Evolutionary conservation across 306 rosid species (phyloP), one percentile per base, ranked within the genome.

Genomic region (Sindora glabra): DNA sequence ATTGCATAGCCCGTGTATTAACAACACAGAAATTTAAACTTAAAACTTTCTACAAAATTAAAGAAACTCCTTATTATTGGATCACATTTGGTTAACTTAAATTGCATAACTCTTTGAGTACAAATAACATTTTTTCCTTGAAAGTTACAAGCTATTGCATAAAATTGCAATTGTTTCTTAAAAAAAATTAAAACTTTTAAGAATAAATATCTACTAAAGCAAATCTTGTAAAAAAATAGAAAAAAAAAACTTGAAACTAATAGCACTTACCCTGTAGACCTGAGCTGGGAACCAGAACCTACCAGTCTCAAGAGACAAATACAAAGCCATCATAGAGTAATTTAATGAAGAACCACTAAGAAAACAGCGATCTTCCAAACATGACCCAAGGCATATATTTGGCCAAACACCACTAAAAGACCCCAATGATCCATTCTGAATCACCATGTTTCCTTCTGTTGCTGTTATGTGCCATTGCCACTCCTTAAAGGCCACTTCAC

Each of bases 221-320:
- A n/a, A n/a, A n/a, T n/a, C n/a, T n/a, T n/a, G n/a, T n/a, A n/a
- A n/a, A n/a, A n/a, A n/a, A n/a, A n/a, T n/a, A n/a, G n/a, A n/a
- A n/a, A n/a, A n/a, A n/a, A n/a, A 27, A 6, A 27, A 27, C 32
- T 4, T 24, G 53, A 32, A 51, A 10, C 19, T 53, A 45, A n/a
- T n/a, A n/a, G n/a, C n/a, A n/a, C n/a, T 58, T 52, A 83, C 89
- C 86, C 75, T 73, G 59, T 69, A 76, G 29, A 81, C 86, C 65
- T 85, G 92, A 39, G 86, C 83, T 15, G 88, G 92, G 53, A 81
- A 85, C 88, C 83, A 81, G 45, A 81, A 49, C 48, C 49, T 30
- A 40, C 92, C 86, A 54, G 38, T 65, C 24, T 85, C 78, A 32
- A 85, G 86, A 15, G 86, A 81, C 15, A 76, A 68, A 50, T 76